A percentile compares a stretch with the other conserved stretches of the same genome.
Conservation (phyloP, 345 rosid species). For the Salix udensis region DNA sequence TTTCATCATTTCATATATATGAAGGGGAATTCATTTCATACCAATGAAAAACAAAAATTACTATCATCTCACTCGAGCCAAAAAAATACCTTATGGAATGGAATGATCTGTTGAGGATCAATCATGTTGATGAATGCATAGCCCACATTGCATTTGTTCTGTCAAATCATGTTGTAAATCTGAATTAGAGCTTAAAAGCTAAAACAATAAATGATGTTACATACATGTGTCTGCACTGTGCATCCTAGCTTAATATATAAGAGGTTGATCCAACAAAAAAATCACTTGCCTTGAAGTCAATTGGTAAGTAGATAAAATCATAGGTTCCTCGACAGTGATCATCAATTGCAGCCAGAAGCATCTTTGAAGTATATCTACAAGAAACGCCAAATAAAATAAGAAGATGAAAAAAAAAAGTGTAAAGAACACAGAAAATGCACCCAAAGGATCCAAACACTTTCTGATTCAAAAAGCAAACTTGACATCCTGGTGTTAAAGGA, state of each 20-base stretch:
- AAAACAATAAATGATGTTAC: neutral
- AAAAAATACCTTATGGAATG: conserved; percentile 40
- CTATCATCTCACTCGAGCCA: neutral
- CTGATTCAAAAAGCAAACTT: neutral
- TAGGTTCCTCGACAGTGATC: conserved; percentile 63
- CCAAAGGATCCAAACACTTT: neutral
- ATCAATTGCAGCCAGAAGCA: conserved; percentile 72
- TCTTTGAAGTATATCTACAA: conserved; percentile 66
- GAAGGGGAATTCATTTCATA: neutral
- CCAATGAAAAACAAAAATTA: neutral
- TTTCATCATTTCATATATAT: neutral
- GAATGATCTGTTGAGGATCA: conserved; percentile 69
- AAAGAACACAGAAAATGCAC: neutral
- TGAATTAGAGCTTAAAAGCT: neutral
- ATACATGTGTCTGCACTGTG: neutral
- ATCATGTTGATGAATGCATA: conserved; percentile 86
- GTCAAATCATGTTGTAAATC: conserved; percentile 10
- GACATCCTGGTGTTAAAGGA: neutral
- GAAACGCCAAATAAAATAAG: neutral
- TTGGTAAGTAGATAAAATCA: conserved; percentile 64
- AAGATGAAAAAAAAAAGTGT: neutral
- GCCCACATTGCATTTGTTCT: conserved; percentile 95
- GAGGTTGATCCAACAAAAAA: neutral
- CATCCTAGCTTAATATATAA: neutral
- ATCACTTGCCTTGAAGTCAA: conserved; percentile 62